Percentiles rank a stretch among this genome's conserved stretches.
These are phyloP conservation scores for Candida michaelii DNA, from an alignment of 805 yeast species.

Conservation along the genomic window DNA sequence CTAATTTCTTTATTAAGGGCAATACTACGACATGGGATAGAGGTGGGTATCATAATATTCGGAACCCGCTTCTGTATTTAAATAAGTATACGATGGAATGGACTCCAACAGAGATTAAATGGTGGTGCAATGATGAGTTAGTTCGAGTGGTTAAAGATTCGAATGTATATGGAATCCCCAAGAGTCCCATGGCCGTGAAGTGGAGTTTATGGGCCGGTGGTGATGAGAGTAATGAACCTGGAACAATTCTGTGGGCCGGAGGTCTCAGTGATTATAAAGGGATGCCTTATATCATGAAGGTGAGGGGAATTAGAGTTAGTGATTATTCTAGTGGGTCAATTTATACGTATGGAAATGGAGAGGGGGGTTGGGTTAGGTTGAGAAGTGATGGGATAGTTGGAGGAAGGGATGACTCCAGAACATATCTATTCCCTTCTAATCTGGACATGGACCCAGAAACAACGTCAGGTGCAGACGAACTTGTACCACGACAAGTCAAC, in stretches of 20 bases:
- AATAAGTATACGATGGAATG: slow-evolving; percentile 37
- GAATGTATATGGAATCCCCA: slow-evolving; percentile 32
- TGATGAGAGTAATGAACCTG: slow-evolving; percentile 29
- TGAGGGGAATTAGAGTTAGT: slow-evolving; percentile 20
- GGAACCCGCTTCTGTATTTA: slow-evolving; percentile 26
- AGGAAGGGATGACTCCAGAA: slow-evolving; percentile 7
- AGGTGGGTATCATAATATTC: slow-evolving; percentile 31
- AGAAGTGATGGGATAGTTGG: slow-evolving; percentile 12
- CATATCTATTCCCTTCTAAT: too few species aligned
- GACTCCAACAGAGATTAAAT: slow-evolving; percentile 30
- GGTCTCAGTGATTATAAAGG: slow-evolving; percentile 32
- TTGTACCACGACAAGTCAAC: neutral
- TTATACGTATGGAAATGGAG: slow-evolving; percentile 27
- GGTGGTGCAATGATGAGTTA: slow-evolving; percentile 29
- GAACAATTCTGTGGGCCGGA: slow-evolving; percentile 44
- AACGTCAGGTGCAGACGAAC: too few species aligned
- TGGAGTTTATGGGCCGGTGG: slow-evolving; percentile 46
- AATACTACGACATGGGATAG: slow-evolving; percentile 34
- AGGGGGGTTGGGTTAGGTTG: slow-evolving; percentile 7
- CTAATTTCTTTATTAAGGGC: slow-evolving; percentile 43
- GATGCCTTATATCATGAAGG: slow-evolving; percentile 34
- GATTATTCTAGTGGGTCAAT: slow-evolving; percentile 32
- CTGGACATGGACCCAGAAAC: too few species aligned
- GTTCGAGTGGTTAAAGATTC: slow-evolving; percentile 23
- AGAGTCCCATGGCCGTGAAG: slow-evolving; percentile 36